Conservation (phyloP, 805 yeast genomes). For the Pichia exigua region DNA sequence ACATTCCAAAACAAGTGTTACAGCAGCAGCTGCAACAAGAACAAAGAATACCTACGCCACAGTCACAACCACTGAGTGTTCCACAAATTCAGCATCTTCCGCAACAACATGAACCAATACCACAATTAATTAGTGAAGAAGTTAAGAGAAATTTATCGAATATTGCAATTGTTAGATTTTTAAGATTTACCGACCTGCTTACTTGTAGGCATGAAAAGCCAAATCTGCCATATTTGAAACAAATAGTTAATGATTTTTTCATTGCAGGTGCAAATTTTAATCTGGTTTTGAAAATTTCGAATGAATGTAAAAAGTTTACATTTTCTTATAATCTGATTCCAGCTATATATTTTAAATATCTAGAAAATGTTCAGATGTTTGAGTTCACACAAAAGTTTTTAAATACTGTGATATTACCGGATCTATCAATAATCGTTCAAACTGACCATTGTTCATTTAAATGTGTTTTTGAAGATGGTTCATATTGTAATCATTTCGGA, state of each 20-base stretch:
- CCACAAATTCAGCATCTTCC: constrained; percentile 14
- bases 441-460: constrained; percentile 42
- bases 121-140: constrained; percentile 14
- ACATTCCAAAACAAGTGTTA: not conserved
- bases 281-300: constrained; percentile 37
- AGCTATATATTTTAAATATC: constrained; percentile 45
- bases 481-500: constrained; percentile 55
- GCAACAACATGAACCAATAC: constrained; percentile 8
- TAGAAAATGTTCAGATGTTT: constrained; percentile 43
- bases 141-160: constrained; percentile 33
- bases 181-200: constrained; percentile 42
- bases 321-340: constrained; percentile 61
- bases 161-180: constrained; percentile 41
- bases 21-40: not conserved
- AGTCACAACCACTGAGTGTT: constrained; percentile 12
- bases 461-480: constrained; percentile 60
- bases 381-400: constrained; percentile 43
- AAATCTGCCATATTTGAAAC: constrained; percentile 43
- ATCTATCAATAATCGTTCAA: constrained; percentile 47
- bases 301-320: constrained; percentile 51
- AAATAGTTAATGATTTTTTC: constrained; percentile 42
- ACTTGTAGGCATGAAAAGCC: constrained; percentile 30
- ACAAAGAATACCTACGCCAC: constrained; percentile 8
- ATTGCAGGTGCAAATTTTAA: constrained; percentile 42
- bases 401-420: constrained; percentile 44